phyloP scores from a whole-genome alignment of 31 red algal species.

The Bonnemaisonia californica region DNA sequence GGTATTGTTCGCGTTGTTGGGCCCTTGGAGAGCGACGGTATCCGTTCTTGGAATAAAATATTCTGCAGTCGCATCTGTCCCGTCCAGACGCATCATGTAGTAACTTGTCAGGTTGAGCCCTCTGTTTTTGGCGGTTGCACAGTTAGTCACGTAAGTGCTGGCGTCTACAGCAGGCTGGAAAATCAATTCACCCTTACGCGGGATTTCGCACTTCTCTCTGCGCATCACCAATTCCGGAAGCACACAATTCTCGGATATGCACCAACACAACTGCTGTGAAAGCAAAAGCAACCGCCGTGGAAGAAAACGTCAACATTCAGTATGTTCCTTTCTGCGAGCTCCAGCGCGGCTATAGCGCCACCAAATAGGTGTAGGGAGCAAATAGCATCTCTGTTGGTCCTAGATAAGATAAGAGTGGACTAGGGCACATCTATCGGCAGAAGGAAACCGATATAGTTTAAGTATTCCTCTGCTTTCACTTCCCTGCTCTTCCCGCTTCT shows the following conservation, averaged over 20 bases:
- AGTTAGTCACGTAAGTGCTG: too few relatives aligned
- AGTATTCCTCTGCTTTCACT: not conserved
- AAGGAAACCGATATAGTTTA: not conserved
- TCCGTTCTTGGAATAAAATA: too few relatives aligned
- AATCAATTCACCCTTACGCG: too few relatives aligned
- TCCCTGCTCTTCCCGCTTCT: not conserved
- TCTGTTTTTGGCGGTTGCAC: too few relatives aligned
- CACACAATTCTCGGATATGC: not conserved
- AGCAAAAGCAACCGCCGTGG: conserved; percentile 6
- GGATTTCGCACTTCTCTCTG: not conserved
- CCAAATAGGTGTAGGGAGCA: not conserved
- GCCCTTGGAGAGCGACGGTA: not conserved
- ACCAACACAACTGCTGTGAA: not conserved
- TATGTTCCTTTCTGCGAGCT: not conserved
- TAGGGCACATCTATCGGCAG: not conserved
- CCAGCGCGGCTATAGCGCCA: not conserved
- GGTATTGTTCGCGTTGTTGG: not conserved
- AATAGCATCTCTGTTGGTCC: not conserved
- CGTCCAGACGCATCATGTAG: too few relatives aligned
- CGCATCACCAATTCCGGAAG: not conserved
- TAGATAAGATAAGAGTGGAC: not conserved
- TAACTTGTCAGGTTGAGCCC: too few relatives aligned
- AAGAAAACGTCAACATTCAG: not conserved
- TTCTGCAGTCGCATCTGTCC: too few relatives aligned
- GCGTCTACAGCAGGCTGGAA: too few relatives aligned